Conservation (phyloP, 176 grass and related monocot genomes). For the Oryza meridionalis region DNA sequence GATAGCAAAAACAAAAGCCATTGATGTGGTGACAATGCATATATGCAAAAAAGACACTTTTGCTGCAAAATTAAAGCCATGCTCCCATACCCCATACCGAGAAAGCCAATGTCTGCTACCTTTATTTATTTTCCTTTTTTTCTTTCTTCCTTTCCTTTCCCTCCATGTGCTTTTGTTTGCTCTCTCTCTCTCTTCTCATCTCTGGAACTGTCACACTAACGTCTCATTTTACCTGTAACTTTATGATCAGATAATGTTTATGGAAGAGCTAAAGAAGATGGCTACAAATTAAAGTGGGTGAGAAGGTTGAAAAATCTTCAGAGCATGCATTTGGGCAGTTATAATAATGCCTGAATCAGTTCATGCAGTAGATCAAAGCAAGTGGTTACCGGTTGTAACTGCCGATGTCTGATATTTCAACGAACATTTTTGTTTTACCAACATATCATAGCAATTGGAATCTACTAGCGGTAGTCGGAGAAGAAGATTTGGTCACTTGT, state of each 20-base stretch:
- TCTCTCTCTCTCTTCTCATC: neutral
- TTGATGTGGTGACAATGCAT: neutral
- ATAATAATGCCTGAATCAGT: neutral
- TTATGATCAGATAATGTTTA: neutral
- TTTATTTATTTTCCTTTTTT: neutral
- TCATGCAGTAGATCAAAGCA: neutral
- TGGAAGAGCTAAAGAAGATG: neutral
- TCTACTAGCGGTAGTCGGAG: conserved; percentile 13
- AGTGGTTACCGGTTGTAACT: neutral
- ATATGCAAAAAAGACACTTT: neutral
- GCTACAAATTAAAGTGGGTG: neutral
- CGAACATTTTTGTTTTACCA: neutral
- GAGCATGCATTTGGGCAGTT: neutral
- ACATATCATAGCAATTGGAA: neutral
- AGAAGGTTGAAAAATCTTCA: neutral
- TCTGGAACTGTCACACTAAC: neutral
- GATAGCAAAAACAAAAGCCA: neutral
- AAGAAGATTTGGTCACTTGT: conserved; percentile 9
- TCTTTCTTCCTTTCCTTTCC: neutral
- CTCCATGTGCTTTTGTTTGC: conserved; percentile 13
- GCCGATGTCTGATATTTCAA: neutral
- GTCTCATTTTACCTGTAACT: neutral
- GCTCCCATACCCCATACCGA: neutral
- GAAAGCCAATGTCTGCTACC: neutral
- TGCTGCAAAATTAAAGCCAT: neutral